Conservation (phyloP, 805 yeast species). For the Zygosaccharomyces gambellarensis region DNA sequence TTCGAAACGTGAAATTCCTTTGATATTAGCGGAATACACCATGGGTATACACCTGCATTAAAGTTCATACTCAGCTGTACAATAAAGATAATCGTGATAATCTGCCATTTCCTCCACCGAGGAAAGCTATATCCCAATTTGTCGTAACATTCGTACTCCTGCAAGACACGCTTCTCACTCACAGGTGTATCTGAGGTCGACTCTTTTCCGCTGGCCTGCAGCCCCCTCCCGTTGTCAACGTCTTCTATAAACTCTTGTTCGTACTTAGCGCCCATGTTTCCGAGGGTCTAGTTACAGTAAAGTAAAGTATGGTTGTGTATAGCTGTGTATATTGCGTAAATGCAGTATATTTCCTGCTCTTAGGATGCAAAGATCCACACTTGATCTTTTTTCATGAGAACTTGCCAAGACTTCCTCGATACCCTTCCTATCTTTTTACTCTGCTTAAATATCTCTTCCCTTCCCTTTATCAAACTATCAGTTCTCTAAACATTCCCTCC, state of each 20-base stretch:
- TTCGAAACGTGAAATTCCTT: slow-evolving; percentile 6
- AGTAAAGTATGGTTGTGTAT: too few species aligned
- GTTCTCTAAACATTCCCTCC: too few species aligned
- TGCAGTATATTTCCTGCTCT: too few species aligned
- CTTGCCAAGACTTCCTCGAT: too few species aligned
- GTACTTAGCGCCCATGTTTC: slow-evolving; percentile 1
- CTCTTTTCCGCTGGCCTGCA: not conserved
- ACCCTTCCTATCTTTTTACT: too few species aligned
- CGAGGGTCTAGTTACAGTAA: too few species aligned
- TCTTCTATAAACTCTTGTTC: slow-evolving; percentile 10
- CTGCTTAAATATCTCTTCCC: too few species aligned
- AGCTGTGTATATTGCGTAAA: too few species aligned
- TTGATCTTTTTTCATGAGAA: too few species aligned
- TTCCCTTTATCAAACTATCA: too few species aligned
- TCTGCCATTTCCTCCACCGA: slow-evolving; percentile 5
- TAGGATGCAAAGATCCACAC: too few species aligned
- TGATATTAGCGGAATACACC: slow-evolving; percentile 5
- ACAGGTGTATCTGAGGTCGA: not conserved
- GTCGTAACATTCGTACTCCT: slow-evolving; percentile 9
- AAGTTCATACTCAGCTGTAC: slow-evolving; percentile 9
- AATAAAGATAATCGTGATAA: slow-evolving; percentile 5
- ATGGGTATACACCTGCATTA: slow-evolving; percentile 9
- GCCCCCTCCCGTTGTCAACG: not conserved
- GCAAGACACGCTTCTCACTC: slow-evolving; percentile 1
- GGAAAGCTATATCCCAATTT: slow-evolving; percentile 8